Base-by-base conservation (phyloP, 2,329 filamentous ascomycete species). In the Colletotrichum cuscutae region DNA sequence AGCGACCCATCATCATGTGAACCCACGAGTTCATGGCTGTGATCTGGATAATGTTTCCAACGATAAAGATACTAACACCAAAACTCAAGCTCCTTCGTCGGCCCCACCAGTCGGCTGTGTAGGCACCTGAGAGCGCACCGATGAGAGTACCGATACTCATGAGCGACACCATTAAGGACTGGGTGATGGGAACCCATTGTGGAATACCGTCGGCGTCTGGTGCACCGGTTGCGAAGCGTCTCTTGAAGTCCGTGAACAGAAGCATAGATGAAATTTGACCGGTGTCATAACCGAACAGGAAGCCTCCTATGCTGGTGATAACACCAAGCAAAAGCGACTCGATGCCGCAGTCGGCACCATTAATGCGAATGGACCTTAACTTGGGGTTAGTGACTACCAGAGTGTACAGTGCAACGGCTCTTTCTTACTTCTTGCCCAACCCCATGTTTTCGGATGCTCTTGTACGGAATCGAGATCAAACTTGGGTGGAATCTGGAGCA, bases 1-100 rank as follows among this genome's bases (percentile, higher is more conserved):
- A 90, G 73, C 92, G 86, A 37, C 91, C 92, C 75, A 91, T 85
- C 80, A 89, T 90, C 75, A 93, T 83, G 78, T 93, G 91, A 75
- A 91, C 87, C 92, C 92, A 94, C 53, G 82, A 84, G 26, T 83
- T 76, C 65, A 82, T 82, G 5, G 90, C 88, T 0, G 90, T 86
- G 76, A 94, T 90, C 79, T 94, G 91, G 52, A 93, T 86, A 69
- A 92, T 84, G 76, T 92, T 91, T 75, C 92, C 92, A 69, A 92
- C 79, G 75, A 88, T 87, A 82, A 91, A 92, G 69, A 93, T 80
- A 49, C 87, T 77, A 46, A 88, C 86, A 79, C 84, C 85, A 67
- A 88, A 84, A 19, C 84, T 85, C 78, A 91, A 82, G 75, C 87
- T 88, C 76, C 86, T 85, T 66, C 89, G 86, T 24, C 91, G 86